Evolutionary conservation across 73 alveolate genomes (phyloP), one percentile per base, ranked within the genome.

Genomic region (Urostyla sp.): DNA sequence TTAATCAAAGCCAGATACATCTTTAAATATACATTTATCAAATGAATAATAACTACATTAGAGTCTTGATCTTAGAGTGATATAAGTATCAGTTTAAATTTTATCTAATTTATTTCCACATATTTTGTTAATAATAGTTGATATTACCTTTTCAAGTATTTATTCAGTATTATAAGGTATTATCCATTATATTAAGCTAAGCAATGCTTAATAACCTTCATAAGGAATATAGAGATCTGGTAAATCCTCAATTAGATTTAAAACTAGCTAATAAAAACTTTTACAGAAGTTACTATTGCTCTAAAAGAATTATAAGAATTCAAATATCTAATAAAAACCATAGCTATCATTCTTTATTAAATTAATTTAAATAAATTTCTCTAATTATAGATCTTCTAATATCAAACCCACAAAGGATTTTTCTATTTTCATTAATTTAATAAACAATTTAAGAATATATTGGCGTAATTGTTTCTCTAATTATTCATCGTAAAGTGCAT

Each of bases 141-240:
- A 18, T 16, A 73, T 11, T 30, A 73, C 63, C 2, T 61, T 27
- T 21, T 21, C 3, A 27, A 54, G 7, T 18, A 75, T 73, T 49
- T 27, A 8, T 31, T 73, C 86, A 15, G 86, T 51, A 35, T 73
- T 52, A 23, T 53, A 32, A 3, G 86, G 86, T 1, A 73, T 20
- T 18, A 58, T 11, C 86, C 86, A 73, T n/a, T 40, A 34, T 11
- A 73, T 11, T 48, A 73, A 24, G 18, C 86, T 54, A 20, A 73
- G 32, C 43, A 73, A 54, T 3, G 86, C 86, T 31, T 73, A 74
- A 54, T 73, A 73, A 4, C 86, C 86, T 45, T 28, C 44, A 45
- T 66, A 66, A 11, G 59, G 15, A 30, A 66, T 66, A 26, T 8
- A 45, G 37, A 24, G 37, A 10, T 66, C 80, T 27, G 67, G 67